These are phyloP conservation scores for Leccinum laetum DNA, from an alignment of 1,284 basidiomycete species.

Conservation along the genomic window DNA sequence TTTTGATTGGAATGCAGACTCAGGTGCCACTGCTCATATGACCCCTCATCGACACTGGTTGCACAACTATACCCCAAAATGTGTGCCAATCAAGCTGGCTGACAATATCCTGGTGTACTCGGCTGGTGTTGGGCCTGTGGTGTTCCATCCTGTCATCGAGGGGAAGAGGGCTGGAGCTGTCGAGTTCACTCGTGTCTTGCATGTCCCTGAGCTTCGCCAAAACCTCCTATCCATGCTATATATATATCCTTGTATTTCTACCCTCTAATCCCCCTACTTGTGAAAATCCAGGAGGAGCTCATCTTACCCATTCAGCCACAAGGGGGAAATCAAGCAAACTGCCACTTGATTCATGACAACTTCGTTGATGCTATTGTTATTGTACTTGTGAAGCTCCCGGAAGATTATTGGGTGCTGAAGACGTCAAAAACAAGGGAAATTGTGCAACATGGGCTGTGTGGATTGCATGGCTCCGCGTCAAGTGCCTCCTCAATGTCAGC, in stretches of 20 bases:
- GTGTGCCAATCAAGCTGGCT: not conserved
- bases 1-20: too few species aligned
- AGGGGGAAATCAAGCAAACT: not conserved
- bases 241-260: not conserved
- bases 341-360: not conserved
- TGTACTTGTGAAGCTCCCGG: not conserved
- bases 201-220: too few species aligned
- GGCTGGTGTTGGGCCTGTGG: not conserved
- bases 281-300: not conserved
- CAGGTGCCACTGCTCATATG: not conserved
- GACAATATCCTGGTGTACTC: not conserved
- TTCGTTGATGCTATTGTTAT: not conserved
- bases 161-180: not conserved
- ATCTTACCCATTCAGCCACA: not conserved
- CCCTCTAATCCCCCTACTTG: not conserved
- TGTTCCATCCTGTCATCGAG: not conserved
- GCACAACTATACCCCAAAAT: not conserved
- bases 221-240: too few species aligned
- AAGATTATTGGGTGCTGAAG: not conserved
- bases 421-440: not conserved
- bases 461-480: not conserved
- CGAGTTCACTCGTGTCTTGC: too few species aligned
- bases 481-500: not conserved
- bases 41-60: not conserved
- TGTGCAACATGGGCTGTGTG: not conserved